phyloP scores from a whole-genome alignment of 306 rosid species.

The Coriaria nepalensis region DNA sequence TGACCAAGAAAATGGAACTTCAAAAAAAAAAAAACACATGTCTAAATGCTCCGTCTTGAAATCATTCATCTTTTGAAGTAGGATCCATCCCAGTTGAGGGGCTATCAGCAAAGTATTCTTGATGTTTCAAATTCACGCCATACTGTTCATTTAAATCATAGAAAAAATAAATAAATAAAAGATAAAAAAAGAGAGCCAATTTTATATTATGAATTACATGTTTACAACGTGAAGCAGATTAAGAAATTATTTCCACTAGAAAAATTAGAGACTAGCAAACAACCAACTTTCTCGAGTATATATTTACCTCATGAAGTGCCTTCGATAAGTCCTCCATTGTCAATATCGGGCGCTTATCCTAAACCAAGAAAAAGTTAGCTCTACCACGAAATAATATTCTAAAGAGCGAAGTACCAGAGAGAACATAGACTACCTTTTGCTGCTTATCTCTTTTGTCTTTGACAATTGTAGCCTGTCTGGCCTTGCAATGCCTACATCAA shows the following conservation, averaged over 20 bases:
- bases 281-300: too few species aligned
- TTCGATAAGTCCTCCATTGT: conserved; percentile 78
- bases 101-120: conserved; percentile 41
- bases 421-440: too few species aligned
- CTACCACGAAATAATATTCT: too few species aligned
- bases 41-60: neutral
- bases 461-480: too few species aligned
- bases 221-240: neutral
- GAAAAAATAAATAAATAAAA: too few species aligned
- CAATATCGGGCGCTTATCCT: conserved; percentile 22
- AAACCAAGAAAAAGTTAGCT: too few species aligned
- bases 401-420: too few species aligned
- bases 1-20: conserved; percentile 2
- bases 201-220: neutral
- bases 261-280: too few species aligned
- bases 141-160: conserved; percentile 15
- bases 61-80: conserved; percentile 84
- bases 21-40: neutral
- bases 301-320: conserved; percentile 55
- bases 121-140: conserved; percentile 25
- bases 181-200: too few species aligned
- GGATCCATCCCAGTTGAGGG: conserved; percentile 82
- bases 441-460: too few species aligned
- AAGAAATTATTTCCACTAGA: too few species aligned
- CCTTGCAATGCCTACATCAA: too few species aligned